A percentile compares a stretch with the other conserved stretches of the same genome.
Conservation (phyloP, 768 basidiomycete species). For the Naganishia vaughanmartiniae region DNA sequence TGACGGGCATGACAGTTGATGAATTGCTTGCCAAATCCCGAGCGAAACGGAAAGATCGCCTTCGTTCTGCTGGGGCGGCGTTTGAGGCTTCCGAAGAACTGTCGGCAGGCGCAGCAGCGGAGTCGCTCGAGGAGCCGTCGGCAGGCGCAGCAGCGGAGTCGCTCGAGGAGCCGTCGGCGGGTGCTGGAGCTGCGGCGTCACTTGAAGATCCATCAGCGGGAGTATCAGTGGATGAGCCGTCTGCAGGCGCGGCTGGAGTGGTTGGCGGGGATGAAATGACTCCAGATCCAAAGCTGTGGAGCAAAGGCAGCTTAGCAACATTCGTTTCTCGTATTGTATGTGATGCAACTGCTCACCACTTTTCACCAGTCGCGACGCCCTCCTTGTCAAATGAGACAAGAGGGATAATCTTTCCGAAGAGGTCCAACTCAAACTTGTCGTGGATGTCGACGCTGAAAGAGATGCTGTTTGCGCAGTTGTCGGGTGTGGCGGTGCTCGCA, state of each 20-base stretch:
- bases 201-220: not conserved
- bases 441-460: conserved; percentile 7
- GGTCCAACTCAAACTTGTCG: not conserved
- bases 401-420: not conserved
- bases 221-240: not conserved
- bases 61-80: not conserved
- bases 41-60: conserved; percentile 55
- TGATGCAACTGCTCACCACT: not conserved
- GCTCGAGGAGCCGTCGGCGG: not conserved
- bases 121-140: not conserved
- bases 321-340: too few relatives aligned
- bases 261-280: not conserved
- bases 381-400: conserved; percentile 1
- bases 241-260: not conserved
- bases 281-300: not conserved
- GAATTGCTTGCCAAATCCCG: conserved; percentile 37
- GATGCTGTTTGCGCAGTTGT: not conserved
- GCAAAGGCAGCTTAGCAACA: not conserved
- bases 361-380: not conserved
- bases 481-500: not conserved
- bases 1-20: not conserved
- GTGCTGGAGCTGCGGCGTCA: not conserved
- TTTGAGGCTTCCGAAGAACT: too few relatives aligned
- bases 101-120: not conserved
- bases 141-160: not conserved